Evolutionary conservation across 768 basidiomycete genomes (phyloP).

Genomic region (Termitomyces sp.): DNA sequence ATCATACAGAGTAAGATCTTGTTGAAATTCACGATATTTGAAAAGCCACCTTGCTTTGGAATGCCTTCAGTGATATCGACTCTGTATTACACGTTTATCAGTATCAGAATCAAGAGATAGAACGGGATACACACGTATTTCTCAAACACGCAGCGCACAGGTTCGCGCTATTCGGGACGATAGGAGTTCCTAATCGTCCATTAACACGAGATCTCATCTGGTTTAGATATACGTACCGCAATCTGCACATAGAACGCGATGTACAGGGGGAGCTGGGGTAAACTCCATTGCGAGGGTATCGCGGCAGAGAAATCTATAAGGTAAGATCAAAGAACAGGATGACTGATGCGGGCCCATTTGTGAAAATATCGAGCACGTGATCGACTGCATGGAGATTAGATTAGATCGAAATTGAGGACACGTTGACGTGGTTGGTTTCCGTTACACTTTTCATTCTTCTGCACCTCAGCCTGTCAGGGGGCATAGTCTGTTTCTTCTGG

Average conservation of each 20-base stretch:
- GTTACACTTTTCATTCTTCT: background rate
- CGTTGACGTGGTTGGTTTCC: conserved; percentile 9
- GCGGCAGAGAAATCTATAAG: background rate
- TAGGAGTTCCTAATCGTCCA: conserved; percentile 58
- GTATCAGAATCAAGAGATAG: background rate
- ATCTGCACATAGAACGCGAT: conserved; percentile 84
- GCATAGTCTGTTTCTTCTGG: background rate
- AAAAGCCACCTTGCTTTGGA: conserved; percentile 77
- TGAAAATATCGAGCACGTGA: conserved; percentile 15
- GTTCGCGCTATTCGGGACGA: conserved; percentile 90
- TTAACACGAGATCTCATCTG: background rate
- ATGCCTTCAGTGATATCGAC: conserved; percentile 98
- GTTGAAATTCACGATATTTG: background rate
- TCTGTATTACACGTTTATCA: conserved; percentile 26
- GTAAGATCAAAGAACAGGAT: background rate
- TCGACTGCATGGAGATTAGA: conserved; percentile 8
- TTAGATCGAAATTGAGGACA: conserved; percentile 1
- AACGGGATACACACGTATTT: conserved; percentile 57
- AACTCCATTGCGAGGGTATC: conserved; percentile 59
- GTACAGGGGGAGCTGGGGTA: conserved; percentile 65
- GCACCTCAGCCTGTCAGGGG: background rate
- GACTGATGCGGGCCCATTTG: conserved; percentile 8
- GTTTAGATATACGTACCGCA: conserved; percentile 49
- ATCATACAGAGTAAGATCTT: background rate
- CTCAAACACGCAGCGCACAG: conserved; percentile 84